These are phyloP conservation scores for Usnea hakonensis DNA, from an alignment of 495 filamentous ascomycete species.

Conservation along the genomic window DNA sequence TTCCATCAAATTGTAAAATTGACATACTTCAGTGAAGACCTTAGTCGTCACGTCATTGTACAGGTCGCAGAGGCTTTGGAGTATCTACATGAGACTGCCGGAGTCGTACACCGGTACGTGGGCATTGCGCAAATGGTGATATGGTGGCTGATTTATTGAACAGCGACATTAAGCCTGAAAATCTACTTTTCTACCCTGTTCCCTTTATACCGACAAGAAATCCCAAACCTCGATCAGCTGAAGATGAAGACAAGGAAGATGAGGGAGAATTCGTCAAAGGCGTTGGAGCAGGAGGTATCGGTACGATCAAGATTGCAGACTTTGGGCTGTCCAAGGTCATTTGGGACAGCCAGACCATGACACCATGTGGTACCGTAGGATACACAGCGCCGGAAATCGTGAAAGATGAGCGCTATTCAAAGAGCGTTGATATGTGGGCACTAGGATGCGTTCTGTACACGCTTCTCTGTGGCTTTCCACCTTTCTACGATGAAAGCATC, in stretches of 20 bases:
- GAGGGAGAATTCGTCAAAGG: constrained; percentile 89
- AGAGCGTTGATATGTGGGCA: constrained; percentile 99
- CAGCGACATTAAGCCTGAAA: constrained; percentile 98
- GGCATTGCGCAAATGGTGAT: neutral
- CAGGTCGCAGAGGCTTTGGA: constrained; percentile 91
- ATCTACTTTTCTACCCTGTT: constrained; percentile 84
- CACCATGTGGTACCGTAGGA: constrained; percentile 93
- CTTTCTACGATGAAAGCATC: constrained; percentile 98
- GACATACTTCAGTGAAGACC: constrained; percentile 95
- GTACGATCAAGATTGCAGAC: constrained; percentile 92
- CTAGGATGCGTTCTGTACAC: constrained; percentile 96
- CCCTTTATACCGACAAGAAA: constrained; percentile 71
- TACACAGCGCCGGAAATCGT: constrained; percentile 99
- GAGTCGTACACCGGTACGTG: constrained; percentile 90
- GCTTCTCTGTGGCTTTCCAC: constrained; percentile 91
- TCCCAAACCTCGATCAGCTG: constrained; percentile 68
- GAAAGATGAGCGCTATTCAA: constrained; percentile 97
- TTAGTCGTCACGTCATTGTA: constrained; percentile 86
- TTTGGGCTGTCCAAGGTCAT: constrained; percentile 97
- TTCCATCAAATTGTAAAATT: constrained; percentile 98
- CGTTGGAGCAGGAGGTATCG: constrained; percentile 85
- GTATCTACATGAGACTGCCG: constrained; percentile 89
- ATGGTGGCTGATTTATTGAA: constrained; percentile 25
- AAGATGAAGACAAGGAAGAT: constrained; percentile 95
- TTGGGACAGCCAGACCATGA: constrained; percentile 99